Evolutionary conservation across 2,329 filamentous ascomycete species (phyloP).

Genomic region (Fonsecaea erecta): DNA sequence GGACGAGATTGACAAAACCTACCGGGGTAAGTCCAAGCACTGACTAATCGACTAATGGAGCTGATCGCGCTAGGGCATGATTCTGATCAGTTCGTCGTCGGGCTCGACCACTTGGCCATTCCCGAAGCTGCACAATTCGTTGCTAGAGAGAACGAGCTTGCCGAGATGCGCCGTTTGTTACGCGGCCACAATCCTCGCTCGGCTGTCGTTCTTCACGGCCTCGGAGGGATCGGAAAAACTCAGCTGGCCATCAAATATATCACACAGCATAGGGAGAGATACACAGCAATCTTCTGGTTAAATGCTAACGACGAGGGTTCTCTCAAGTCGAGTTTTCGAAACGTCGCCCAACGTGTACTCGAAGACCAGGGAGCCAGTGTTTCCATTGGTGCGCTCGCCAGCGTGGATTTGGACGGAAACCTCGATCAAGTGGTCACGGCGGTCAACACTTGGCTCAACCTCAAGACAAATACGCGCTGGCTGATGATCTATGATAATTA

Average conservation of each 20-base stretch:
- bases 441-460: slow-evolving; percentile 29
- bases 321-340: slow-evolving; percentile 42
- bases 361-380: not conserved
- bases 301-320: slow-evolving; percentile 47
- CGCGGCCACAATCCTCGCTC: slow-evolving; percentile 10
- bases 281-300: slow-evolving; percentile 52
- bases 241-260: slow-evolving; percentile 48
- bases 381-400: slow-evolving; percentile 3
- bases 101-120: slow-evolving; percentile 28
- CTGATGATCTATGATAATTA: slow-evolving; percentile 37
- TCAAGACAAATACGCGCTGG: slow-evolving; percentile 31
- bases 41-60: slow-evolving; percentile 10
- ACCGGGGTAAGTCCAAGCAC: slow-evolving; percentile 12
- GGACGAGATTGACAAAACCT: slow-evolving; percentile 25
- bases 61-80: slow-evolving; percentile 18
- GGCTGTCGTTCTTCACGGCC: slow-evolving; percentile 1
- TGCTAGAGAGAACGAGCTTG: slow-evolving; percentile 35
- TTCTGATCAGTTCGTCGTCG: slow-evolving; percentile 25
- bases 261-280: slow-evolving; percentile 42
- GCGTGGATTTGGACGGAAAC: slow-evolving; percentile 17
- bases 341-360: slow-evolving; percentile 16
- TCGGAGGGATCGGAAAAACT: slow-evolving; percentile 43
- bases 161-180: slow-evolving; percentile 34
- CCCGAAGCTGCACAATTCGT: slow-evolving; percentile 33
- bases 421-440: slow-evolving; percentile 15